Percentiles rank a stretch among this genome's conserved stretches.
Evolutionary conservation across 306 rosid genomes (phyloP).

Genomic region (Corylus heterophylla): DNA sequence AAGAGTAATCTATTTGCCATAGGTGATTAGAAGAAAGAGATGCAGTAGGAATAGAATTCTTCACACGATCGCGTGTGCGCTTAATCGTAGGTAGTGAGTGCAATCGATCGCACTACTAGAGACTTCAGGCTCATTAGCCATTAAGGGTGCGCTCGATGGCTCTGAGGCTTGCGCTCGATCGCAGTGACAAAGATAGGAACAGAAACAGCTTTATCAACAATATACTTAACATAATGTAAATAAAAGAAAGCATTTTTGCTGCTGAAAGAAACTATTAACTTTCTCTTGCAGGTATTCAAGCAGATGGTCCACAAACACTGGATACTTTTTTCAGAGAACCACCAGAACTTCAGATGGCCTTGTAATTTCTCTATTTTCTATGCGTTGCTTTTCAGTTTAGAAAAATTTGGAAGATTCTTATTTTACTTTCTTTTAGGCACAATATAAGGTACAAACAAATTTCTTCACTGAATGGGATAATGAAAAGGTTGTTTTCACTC

Average conservation of each 20-base stretch:
- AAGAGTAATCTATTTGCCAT: no score
- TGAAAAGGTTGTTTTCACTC: background rate
- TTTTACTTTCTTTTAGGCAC: background rate
- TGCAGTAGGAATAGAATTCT: no score
- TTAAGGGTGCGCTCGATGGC: no score
- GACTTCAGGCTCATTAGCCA: no score
- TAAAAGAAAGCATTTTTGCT: background rate
- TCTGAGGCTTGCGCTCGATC: no score
- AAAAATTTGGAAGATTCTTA: background rate
- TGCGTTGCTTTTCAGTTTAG: background rate
- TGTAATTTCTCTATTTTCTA: conserved; percentile 26
- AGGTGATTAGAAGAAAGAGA: no score
- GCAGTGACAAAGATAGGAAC: no score
- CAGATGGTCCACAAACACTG: conserved; percentile 24
- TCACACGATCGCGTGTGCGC: no score
- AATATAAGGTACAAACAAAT: background rate
- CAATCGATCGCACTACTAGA: no score
- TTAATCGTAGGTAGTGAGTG: no score
- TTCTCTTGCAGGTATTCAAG: conserved; percentile 42
- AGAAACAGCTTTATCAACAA: no score
- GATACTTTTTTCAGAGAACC: conserved; percentile 29
- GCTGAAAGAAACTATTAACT: conserved; percentile 12
- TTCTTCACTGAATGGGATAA: background rate
- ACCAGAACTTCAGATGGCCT: conserved; percentile 26
- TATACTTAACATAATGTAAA: no score